These are phyloP conservation scores for Tolypocladium ovalisporum DNA, from an alignment of 2,329 filamentous ascomycete species.

Conservation along the genomic window DNA sequence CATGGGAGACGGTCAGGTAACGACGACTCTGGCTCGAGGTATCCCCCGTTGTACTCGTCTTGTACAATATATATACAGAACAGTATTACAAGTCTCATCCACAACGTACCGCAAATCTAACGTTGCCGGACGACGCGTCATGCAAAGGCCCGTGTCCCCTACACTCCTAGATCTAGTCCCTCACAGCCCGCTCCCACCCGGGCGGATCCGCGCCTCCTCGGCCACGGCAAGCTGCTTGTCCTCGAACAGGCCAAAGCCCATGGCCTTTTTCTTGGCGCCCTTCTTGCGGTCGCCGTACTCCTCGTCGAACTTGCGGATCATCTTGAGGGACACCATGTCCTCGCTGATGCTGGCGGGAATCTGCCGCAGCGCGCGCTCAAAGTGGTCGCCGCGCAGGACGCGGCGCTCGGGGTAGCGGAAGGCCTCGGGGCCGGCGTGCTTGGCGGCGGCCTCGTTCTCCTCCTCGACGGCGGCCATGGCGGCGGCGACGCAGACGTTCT, in stretches of 20 bases:
- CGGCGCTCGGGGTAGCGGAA: conserved; percentile 51
- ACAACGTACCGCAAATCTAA: neutral
- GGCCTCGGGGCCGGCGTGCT: conserved; percentile 27
- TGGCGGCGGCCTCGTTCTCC: conserved; percentile 39
- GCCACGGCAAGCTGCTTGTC: conserved; percentile 24
- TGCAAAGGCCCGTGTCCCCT: neutral
- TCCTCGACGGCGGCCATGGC: conserved; percentile 71
- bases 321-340: conserved; percentile 77
- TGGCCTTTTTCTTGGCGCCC: conserved; percentile 42
- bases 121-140: neutral
- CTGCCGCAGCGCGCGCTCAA: conserved; percentile 75
- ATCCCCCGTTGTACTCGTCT: neutral
- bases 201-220: conserved; percentile 34
- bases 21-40: neutral
- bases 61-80: neutral
- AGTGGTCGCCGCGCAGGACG: conserved; percentile 55
- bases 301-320: conserved; percentile 91
- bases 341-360: conserved; percentile 89
- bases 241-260: conserved; percentile 47
- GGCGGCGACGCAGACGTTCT: conserved; percentile 71
- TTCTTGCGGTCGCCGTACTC: conserved; percentile 77
- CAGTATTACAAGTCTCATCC: neutral
- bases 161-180: too few relatives aligned
- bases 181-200: neutral
- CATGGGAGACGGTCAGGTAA: neutral